These are phyloP conservation scores for Lactarius psammicola DNA, from an alignment of 768 basidiomycete species.

Conservation along the genomic window DNA sequence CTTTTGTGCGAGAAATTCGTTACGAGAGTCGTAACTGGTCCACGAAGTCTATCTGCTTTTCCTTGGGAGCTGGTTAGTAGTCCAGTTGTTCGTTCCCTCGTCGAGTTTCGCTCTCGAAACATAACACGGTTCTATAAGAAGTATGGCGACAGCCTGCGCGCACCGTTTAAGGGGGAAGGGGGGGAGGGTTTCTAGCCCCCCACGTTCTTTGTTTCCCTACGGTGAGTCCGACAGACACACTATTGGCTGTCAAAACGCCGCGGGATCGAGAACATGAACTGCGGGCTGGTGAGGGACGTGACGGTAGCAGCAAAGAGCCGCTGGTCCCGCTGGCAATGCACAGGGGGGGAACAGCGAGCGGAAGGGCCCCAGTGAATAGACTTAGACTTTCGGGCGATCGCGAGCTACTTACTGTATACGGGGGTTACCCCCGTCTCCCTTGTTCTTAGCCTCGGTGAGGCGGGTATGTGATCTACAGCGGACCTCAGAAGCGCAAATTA, in stretches of 20 bases:
- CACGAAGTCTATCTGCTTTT: not conserved
- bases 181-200: too few relatives aligned
- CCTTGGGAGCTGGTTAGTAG: not conserved
- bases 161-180: not conserved
- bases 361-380: not conserved
- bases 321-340: not conserved
- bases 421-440: not conserved
- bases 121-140: not conserved
- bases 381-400: not conserved
- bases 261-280: not conserved
- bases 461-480: not conserved
- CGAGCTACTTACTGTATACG: not conserved
- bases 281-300: not conserved
- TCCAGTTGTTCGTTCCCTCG: not conserved
- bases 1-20: not conserved
- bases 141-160: not conserved
- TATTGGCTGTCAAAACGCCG: not conserved
- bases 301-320: not conserved
- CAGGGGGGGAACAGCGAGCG: not conserved
- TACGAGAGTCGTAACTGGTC: not conserved
- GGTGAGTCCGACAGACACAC: not conserved
- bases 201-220: not conserved
- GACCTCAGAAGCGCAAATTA: not conserved
- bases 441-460: not conserved
- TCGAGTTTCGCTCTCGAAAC: not conserved